phyloP scores from a whole-genome alignment of 805 yeast genomes.

The Kluyveromyces lactis region DNA sequence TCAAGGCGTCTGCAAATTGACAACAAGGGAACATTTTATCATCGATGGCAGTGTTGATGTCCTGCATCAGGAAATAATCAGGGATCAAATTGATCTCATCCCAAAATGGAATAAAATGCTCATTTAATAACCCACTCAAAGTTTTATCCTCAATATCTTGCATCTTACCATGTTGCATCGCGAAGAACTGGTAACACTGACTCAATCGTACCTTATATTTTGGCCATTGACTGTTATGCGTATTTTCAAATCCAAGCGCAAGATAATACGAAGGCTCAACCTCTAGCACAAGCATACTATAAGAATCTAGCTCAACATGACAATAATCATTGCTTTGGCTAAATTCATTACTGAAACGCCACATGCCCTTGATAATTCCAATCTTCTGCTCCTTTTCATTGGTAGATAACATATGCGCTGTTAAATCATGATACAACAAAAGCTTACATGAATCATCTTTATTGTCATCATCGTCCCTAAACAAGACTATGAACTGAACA shows the following conservation, averaged over 20 bases:
- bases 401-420: constrained; percentile 8
- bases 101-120: constrained; percentile 26
- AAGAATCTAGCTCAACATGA: constrained; percentile 24
- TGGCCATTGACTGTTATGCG: constrained; percentile 9
- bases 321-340: neutral
- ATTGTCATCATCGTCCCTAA: neutral
- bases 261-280: constrained; percentile 26
- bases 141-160: constrained; percentile 18
- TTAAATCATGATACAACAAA: constrained; percentile 29
- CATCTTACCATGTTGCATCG: constrained; percentile 18
- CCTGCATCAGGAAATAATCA: constrained; percentile 3
- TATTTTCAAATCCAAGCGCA: constrained; percentile 17
- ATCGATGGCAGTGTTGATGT: neutral
- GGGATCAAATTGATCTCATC: constrained; percentile 21
- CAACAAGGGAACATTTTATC: constrained; percentile 4
- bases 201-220: constrained; percentile 18
- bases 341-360: constrained; percentile 15
- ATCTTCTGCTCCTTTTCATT: constrained; percentile 32
- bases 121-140: constrained; percentile 24
- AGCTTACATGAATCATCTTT: constrained; percentile 28
- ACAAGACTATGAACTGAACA: neutral
- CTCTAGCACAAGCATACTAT: constrained; percentile 18
- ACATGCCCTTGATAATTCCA: constrained; percentile 37
- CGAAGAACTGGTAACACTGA: constrained; percentile 22
- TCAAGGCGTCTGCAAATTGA: neutral